A percentile compares a stretch with the other conserved stretches of the same genome.
These are phyloP conservation scores for Durotheca rogersii DNA, from an alignment of 495 filamentous ascomycete species.

Conservation along the genomic window DNA sequence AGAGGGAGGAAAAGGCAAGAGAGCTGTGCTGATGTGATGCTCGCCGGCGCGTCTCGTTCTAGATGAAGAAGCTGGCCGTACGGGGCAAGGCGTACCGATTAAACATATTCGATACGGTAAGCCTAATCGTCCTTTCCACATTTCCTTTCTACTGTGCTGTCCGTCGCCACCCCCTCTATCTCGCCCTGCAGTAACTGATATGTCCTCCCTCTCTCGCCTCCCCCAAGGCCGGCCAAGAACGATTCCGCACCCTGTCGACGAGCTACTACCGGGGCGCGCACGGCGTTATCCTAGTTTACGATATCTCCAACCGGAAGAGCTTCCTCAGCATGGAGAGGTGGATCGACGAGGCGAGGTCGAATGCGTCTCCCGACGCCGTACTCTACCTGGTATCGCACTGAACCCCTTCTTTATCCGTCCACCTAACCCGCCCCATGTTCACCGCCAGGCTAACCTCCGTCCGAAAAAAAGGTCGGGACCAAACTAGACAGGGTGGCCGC, in stretches of 20 bases:
- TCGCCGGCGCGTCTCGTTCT: neutral
- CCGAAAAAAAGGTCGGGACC: conserved; percentile 44
- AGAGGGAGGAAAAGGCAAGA: neutral
- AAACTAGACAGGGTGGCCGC: conserved; percentile 54
- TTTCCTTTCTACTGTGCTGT: neutral
- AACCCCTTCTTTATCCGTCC: no score
- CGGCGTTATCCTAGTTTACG: conserved; percentile 61
- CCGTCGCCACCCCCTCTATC: neutral
- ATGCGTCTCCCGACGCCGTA: conserved; percentile 53
- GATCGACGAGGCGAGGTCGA: conserved; percentile 58
- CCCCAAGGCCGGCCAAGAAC: conserved; percentile 55
- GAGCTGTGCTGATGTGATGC: neutral
- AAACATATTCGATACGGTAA: conserved; percentile 60
- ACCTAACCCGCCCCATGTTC: no score
- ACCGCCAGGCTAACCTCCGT: no score
- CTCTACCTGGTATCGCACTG: conserved; percentile 49
- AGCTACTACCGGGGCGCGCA: conserved; percentile 63
- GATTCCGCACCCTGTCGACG: conserved; percentile 61
- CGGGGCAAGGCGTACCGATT: conserved; percentile 56
- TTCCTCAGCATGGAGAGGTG: conserved; percentile 59
- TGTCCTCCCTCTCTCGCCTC: neutral
- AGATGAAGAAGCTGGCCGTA: conserved; percentile 51
- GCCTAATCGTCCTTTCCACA: conserved; percentile 18
- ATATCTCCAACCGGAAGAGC: conserved; percentile 55
- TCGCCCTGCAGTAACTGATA: conserved; percentile 1